A percentile compares a stretch with the other conserved stretches of the same genome.
Evolutionary conservation across 768 basidiomycete genomes (phyloP).

Genomic region (Rubroboletus pulcherrimus): DNA sequence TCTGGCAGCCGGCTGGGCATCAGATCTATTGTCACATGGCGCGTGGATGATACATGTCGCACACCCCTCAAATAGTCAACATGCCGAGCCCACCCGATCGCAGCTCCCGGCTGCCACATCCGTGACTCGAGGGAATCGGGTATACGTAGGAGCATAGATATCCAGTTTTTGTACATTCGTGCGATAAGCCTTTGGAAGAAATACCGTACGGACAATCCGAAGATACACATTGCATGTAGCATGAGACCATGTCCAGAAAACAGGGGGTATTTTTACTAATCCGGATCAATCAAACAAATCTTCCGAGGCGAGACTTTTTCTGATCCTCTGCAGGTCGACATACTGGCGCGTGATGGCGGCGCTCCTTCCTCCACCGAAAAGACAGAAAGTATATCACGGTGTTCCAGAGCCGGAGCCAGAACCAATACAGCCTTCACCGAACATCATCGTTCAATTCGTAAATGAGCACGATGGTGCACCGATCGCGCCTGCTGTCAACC

Average conservation of each 20-base stretch:
- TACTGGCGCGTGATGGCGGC: constrained; percentile 61
- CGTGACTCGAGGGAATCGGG: background rate
- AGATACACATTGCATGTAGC: background rate
- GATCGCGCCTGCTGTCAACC: constrained; percentile 82
- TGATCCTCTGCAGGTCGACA: background rate
- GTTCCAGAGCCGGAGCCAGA: constrained; percentile 61
- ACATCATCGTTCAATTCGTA: constrained; percentile 88
- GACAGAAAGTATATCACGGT: constrained; percentile 79
- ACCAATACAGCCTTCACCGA: constrained; percentile 45
- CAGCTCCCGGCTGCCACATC: background rate
- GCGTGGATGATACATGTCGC: background rate
- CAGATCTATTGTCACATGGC: background rate
- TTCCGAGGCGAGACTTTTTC: background rate
- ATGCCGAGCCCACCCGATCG: background rate
- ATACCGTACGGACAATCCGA: background rate
- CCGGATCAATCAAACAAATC: background rate
- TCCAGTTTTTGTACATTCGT: background rate
- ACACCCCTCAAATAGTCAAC: background rate
- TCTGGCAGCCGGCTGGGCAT: background rate
- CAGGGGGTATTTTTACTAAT: constrained; percentile 21
- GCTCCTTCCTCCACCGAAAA: constrained; percentile 82
- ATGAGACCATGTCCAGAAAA: background rate
- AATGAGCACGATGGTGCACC: constrained; percentile 79
- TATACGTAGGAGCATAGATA: background rate
- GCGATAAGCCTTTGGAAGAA: background rate